Conservation (phyloP, 345 rosid species). For the Mercurialis annua region DNA sequence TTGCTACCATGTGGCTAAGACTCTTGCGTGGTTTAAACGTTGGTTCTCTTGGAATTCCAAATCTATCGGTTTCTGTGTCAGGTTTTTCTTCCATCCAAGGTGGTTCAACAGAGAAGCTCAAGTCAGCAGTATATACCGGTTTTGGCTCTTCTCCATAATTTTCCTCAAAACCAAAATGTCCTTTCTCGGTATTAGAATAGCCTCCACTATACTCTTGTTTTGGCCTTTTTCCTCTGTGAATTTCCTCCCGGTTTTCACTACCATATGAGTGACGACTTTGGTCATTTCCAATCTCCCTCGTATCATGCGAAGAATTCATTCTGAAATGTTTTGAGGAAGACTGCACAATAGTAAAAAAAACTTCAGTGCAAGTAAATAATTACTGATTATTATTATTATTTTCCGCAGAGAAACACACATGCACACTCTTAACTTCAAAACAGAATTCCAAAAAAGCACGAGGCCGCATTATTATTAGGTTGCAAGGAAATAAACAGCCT, state of each 20-base stretch:
- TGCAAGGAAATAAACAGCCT: not conserved
- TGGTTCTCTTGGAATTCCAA: conserved; percentile 30
- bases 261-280: conserved; percentile 23
- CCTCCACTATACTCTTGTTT: conserved; percentile 50
- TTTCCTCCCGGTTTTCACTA: conserved; percentile 31
- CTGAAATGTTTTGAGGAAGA: conserved; percentile 3
- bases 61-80: conserved; percentile 20
- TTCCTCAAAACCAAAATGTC: conserved; percentile 19
- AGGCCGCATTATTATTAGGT: not conserved
- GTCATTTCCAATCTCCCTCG: conserved; percentile 26
- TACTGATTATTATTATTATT: not conserved
- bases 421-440: not conserved
- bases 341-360: conserved; percentile 13
- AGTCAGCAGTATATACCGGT: conserved; percentile 43
- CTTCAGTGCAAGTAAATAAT: not conserved
- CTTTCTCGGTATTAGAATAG: conserved; percentile 27
- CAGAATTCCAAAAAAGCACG: conserved; percentile 5
- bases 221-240: conserved; percentile 57
- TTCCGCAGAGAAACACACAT: not conserved
- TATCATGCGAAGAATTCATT: conserved; percentile 12
- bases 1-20: conserved; percentile 44
- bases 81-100: conserved; percentile 49
- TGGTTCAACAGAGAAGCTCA: conserved; percentile 39
- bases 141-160: conserved; percentile 52
- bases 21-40: conserved; percentile 42